A percentile compares a stretch with the other conserved stretches of the same genome.
Evolutionary conservation across 345 rosid species (phyloP).

Genomic region (Sisymbrium irio): DNA sequence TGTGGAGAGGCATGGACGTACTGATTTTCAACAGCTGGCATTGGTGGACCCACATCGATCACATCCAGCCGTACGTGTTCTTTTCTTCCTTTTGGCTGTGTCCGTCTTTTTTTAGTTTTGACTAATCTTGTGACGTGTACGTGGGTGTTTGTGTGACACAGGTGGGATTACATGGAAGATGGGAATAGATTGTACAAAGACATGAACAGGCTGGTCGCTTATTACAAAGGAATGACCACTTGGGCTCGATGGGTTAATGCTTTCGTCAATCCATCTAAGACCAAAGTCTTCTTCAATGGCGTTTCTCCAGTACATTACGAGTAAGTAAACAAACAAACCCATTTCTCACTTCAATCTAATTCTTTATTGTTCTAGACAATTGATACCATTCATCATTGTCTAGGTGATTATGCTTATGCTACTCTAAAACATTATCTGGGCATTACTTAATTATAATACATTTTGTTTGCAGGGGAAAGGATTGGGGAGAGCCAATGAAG

Average conservation of each 20-base stretch:
- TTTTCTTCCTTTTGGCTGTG: background rate
- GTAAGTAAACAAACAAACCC: conserved; percentile 40
- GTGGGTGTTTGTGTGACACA: conserved; percentile 28
- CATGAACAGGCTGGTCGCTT: conserved; percentile 82
- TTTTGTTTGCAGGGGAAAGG: conserved; percentile 58
- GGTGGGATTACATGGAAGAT: conserved; percentile 80
- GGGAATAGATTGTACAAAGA: conserved; percentile 59
- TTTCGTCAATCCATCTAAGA: conserved; percentile 56
- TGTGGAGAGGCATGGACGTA: conserved; percentile 90
- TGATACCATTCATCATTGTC: background rate
- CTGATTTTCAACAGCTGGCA: conserved; percentile 87
- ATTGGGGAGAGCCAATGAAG: conserved; percentile 65
- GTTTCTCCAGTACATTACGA: conserved; percentile 84
- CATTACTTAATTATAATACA: background rate
- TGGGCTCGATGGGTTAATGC: conserved; percentile 94
- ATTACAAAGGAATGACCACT: conserved; percentile 77
- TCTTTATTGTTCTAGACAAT: background rate
- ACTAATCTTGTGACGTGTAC: background rate
- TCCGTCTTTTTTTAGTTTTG: background rate
- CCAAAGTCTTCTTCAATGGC: conserved; percentile 84
- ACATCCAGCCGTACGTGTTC: conserved; percentile 61
- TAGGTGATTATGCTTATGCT: background rate
- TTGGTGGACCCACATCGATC: conserved; percentile 89
- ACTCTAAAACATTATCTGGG: background rate
- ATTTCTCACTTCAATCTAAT: background rate